These are phyloP conservation scores for Backusella westeae DNA, from an alignment of 192 early-diverging fungal genomes.

Conservation along the genomic window DNA sequence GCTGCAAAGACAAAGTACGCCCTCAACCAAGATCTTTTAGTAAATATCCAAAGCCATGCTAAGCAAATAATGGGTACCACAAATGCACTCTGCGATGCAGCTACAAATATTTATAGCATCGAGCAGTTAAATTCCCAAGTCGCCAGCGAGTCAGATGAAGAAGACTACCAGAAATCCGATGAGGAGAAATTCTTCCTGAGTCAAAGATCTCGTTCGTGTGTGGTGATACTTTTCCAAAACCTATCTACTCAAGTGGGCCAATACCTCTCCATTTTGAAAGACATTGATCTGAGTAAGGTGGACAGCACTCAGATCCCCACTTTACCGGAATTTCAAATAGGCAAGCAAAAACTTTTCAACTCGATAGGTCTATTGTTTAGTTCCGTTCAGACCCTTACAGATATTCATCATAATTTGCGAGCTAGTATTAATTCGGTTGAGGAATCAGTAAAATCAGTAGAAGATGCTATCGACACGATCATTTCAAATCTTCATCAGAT, in stretches of 20 bases:
- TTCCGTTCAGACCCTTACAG: conserved; percentile 27
- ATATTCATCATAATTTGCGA: neutral
- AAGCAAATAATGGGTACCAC: conserved; percentile 30
- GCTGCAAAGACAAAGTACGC: conserved; percentile 21
- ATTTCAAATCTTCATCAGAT: conserved; percentile 25
- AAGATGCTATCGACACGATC: conserved; percentile 21
- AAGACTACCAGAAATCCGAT: neutral
- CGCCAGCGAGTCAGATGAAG: neutral
- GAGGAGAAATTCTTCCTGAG: neutral
- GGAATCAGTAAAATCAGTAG: conserved; percentile 6
- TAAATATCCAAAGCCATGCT: conserved; percentile 27
- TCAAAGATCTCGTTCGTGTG: conserved; percentile 16
- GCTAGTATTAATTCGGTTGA: conserved; percentile 14
- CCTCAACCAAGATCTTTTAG: conserved; percentile 27
- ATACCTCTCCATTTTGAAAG: conserved; percentile 23
- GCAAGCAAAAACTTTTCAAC: conserved; percentile 37
- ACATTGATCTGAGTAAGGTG: conserved; percentile 20
- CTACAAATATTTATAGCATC: conserved; percentile 13
- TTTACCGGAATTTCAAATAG: conserved; percentile 14
- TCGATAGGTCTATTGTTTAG: conserved; percentile 27
- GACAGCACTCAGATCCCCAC: conserved; percentile 14
- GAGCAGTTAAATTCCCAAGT: neutral
- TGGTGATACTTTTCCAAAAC: conserved; percentile 13
- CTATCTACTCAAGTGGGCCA: conserved; percentile 27
- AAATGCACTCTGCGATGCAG: conserved; percentile 22